Base-by-base conservation (phyloP, 2,329 filamentous ascomycete genomes). In the Aulographum hederae region DNA sequence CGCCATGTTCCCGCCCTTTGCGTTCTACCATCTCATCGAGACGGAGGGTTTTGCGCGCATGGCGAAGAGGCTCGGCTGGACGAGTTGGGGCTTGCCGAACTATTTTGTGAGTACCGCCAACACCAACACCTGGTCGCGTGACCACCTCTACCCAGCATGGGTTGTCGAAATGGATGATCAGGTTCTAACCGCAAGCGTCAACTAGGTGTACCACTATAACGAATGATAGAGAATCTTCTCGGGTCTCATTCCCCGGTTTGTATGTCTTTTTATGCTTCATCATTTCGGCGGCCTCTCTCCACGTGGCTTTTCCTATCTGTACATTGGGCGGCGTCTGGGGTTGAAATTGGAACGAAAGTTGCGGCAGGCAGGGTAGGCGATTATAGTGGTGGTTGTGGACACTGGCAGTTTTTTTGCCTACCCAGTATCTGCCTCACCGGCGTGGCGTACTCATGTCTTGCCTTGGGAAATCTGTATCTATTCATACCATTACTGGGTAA, bases 1-100 rank as follows among this genome's bases (percentile, higher is more conserved):
- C 14, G 86, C 89, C 50, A 98, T 95, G 86, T 98, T 98, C 58
- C 89, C 89, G 13, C 71, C 89, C 0, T 98, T 98, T 50, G 58
- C 86, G 3, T 98, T 98, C 50, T 95, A 94, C 51, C 78, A 98
- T 54, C 64, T 98, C 37, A 91, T 98, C 38, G 89, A 98, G 62
- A 95, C 89, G 0, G 89, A 98, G 49, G 89, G 89, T 0, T 98
- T 98, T 47, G 85, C 89, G 13, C 93, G 86, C 58, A 98, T 98
- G 89, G 85, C 85, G 10, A 77, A 71, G 51, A 65, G 89, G 41
- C 54, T 98, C 47, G 84, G 84, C 30, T 94, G 84, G 74, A 66
- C 76, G 38, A 69, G 79, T 36, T 82, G 67, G 43, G 89, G 89
- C n/a, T 59, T 95, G 47, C 89, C 89, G 26, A 93, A 95, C 58